Evolutionary conservation across 768 basidiomycete genomes (phyloP).

Genomic region (Boletus patriciae): DNA sequence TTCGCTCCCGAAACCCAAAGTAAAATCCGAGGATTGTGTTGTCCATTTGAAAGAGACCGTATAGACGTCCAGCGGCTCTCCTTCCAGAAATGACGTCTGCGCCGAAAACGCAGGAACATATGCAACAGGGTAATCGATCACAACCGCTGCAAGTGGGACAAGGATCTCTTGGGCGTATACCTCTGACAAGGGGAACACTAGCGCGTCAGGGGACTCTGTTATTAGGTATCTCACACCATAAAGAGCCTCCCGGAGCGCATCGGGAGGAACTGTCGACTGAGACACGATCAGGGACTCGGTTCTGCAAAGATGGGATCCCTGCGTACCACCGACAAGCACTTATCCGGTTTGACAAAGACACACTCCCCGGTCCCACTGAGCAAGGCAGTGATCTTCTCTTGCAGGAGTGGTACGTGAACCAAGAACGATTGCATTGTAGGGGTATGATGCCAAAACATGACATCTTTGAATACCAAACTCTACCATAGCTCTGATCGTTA

Average conservation of each 20-base stretch:
- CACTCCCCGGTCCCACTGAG: constrained; percentile 1
- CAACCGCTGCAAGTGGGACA: constrained; percentile 56
- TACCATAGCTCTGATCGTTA: background rate
- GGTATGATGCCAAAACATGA: constrained; percentile 49
- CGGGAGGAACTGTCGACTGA: constrained; percentile 15
- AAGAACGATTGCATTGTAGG: constrained; percentile 55
- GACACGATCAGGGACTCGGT: background rate
- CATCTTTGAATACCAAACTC: constrained; percentile 37
- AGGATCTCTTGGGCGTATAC: constrained; percentile 27
- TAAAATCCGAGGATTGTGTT: background rate
- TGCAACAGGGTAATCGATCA: constrained; percentile 64
- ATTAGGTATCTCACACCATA: constrained; percentile 3
- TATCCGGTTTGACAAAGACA: constrained; percentile 22
- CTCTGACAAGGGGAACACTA: constrained; percentile 32
- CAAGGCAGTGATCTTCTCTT: constrained; percentile 6
- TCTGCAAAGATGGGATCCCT: background rate
- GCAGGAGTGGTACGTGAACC: constrained; percentile 39
- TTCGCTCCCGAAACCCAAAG: background rate
- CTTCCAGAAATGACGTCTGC: constrained; percentile 42
- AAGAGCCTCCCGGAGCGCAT: constrained; percentile 16
- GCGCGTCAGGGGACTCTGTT: constrained; percentile 4
- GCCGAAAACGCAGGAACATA: constrained; percentile 46
- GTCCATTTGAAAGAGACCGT: constrained; percentile 26
- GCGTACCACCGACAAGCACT: constrained; percentile 23
- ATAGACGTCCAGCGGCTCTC: constrained; percentile 52